These are phyloP conservation scores for Trichoderma gracile DNA, from an alignment of 2,329 filamentous ascomycete genomes.

Conservation along the genomic window DNA sequence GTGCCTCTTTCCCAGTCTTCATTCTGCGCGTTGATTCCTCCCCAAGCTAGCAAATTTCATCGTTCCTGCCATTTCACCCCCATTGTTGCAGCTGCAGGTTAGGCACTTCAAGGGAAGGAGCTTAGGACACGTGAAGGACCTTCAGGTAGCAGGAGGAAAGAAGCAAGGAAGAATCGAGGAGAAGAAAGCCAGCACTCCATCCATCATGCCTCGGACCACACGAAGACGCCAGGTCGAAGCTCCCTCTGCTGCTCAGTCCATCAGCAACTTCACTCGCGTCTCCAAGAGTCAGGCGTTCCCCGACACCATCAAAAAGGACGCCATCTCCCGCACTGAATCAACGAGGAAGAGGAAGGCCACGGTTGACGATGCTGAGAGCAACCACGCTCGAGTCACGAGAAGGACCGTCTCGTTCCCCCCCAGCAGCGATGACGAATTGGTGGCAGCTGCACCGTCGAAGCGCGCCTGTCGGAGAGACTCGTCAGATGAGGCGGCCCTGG, in stretches of 20 bases:
- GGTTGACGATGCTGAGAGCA: constrained; percentile 33
- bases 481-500: not conserved
- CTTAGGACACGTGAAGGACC: not conserved
- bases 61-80: not conserved
- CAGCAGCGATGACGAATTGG: constrained; percentile 38
- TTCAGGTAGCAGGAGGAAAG: not conserved
- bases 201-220: constrained; percentile 27
- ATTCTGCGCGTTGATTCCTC: not conserved
- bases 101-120: constrained; percentile 8
- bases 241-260: constrained; percentile 34
- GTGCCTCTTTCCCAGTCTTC: not conserved
- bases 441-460: constrained; percentile 30
- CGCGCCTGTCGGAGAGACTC: constrained; percentile 36
- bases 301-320: constrained; percentile 41
- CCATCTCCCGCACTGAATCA: constrained; percentile 31
- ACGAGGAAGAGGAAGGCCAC: constrained; percentile 44
- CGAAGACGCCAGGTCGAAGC: constrained; percentile 27
- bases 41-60: not conserved
- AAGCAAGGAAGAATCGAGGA: not conserved
- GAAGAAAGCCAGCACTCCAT: not conserved
- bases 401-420: constrained; percentile 39
- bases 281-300: constrained; percentile 44
- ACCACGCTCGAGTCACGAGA: constrained; percentile 31
- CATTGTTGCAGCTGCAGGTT: constrained; percentile 1
- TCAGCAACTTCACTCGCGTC: constrained; percentile 50